Base-by-base conservation (phyloP, 768 basidiomycete genomes). In the Mycena leptocephala region DNA sequence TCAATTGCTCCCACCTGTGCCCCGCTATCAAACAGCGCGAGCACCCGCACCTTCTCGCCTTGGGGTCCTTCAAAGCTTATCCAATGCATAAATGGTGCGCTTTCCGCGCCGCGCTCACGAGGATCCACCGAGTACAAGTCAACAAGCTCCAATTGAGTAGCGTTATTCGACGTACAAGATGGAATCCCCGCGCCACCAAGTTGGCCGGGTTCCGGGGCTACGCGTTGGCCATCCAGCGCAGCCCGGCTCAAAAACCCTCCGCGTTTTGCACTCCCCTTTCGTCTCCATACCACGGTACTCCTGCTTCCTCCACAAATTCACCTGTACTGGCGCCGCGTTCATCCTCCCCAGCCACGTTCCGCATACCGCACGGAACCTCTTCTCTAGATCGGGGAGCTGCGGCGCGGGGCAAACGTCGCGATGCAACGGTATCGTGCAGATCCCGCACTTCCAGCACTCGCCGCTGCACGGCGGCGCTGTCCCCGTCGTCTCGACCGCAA, bases 1-100 rank as follows among this genome's bases (percentile, higher is more conserved):
- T 66, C 65, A 9, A 66, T 22, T 10, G 30, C 35, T 35, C 76
- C 80, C 3, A 81, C 78, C 82, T 83, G 81, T 5, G 84, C 83
- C 0, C 84, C 82, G 48, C 82, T 80, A 58, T 85, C 83, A 30
- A 84, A 79, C 2, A 81, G 20, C 22, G 66, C 78, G 7, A 65
- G 13, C 2, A 75, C 39, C 20, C 75, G 26, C 37, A 80, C 72
- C 1, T 73, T 65, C 32, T 79, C 73, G 3, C 79, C 80, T 10
- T 71, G 48, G 3, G 65, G 61, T 10, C 80, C 79, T 9, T 41
- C 22, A 0, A 84, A 39, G 2, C 33, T 41, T 6, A 83, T 55
- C 5, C 39, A 28, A 37, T 83, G 81, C 20, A 79, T 65, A 46
- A 82, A 83, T 13, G 81, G 81, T 16, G 70, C 18, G 14, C 53